Base-by-base conservation (phyloP, 306 rosid species). In the Crotalaria pallida region DNA sequence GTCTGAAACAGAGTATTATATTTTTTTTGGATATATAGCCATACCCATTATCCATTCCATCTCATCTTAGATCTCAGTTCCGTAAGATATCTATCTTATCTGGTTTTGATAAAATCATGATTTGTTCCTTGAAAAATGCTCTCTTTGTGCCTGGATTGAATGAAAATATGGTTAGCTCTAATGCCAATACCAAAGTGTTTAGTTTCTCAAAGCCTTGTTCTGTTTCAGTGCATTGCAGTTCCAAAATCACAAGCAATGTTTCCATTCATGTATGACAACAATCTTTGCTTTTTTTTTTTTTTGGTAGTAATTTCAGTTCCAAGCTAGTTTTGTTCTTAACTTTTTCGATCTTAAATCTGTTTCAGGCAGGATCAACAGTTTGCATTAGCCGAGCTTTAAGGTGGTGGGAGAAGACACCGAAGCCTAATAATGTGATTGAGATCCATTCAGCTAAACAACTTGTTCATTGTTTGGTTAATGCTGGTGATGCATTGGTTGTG, bases 371-470 rank as follows among this genome's bases (percentile, higher is more conserved):
- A 67, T 71, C 89, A 34, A 85, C 92, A 38, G 40, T 53, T 45
- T 85, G 96, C 47, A 45, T 87, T 18, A 80, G 93, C 81, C 76
- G 79, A 66, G 69, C 79, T 62, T 58, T 78, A 78, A 75, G 72
- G 78, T 92, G 98, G 98, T 92, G 96, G 98, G 88, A 89, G 29
- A 92, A 88, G 72, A 78, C 79, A 15, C 78, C 79, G 15, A 79
- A 80, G 67, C 81, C 87, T 71, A 92, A 89, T 71, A 89, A 89
- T 58, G 86, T 92, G 96, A 68, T 81, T 69, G 91, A 88, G 86
- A 86, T 92, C 79, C 80, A 76, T 59, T 86, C 96, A 29, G 91
- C 94, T 0, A 86, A 87, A 78, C 87, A 88, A 56, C 84, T 92
- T 5, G 85, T 88, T 8, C 71, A 80, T 72, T 79, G 81, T 21